Evolutionary conservation across 2,329 filamentous ascomycete genomes (phyloP).

Genomic region (Juglanconis sp.): DNA sequence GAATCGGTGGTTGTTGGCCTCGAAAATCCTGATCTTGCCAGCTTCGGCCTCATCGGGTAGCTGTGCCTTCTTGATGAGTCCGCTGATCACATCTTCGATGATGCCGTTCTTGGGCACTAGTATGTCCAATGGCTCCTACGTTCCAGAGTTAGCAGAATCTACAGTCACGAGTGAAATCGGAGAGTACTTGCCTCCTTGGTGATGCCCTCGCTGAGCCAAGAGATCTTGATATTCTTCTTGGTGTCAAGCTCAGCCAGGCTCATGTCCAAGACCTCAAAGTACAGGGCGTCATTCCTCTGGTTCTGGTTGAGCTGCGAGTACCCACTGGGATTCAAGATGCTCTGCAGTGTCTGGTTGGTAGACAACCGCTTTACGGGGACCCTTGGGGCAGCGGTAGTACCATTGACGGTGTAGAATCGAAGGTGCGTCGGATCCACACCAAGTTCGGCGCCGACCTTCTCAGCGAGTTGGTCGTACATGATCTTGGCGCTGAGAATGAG

Average conservation of each 20-base stretch:
- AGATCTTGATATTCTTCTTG: constrained; percentile 82
- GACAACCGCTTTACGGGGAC: constrained; percentile 67
- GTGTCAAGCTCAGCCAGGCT: constrained; percentile 90
- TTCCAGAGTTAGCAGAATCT: constrained; percentile 22
- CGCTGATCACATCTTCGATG: constrained; percentile 73
- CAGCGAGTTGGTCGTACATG: constrained; percentile 80
- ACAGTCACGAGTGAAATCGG: not conserved
- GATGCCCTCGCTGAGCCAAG: constrained; percentile 84
- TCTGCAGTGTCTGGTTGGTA: constrained; percentile 66
- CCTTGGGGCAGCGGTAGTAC: constrained; percentile 73
- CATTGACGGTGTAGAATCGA: constrained; percentile 84
- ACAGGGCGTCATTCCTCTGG: constrained; percentile 75
- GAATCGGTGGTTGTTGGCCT: constrained; percentile 78
- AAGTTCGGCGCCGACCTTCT: constrained; percentile 77
- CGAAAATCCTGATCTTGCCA: constrained; percentile 74
- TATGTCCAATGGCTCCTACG: constrained; percentile 72
- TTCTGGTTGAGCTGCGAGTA: constrained; percentile 67
- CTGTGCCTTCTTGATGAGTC: constrained; percentile 75
- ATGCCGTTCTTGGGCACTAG: constrained; percentile 84
- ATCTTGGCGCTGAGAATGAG: constrained; percentile 83
- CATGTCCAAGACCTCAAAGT: constrained; percentile 92
- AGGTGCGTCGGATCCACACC: constrained; percentile 79
- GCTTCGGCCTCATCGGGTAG: constrained; percentile 70
- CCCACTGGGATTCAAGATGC: constrained; percentile 75
- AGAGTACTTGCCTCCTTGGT: constrained; percentile 73